Conservation (phyloP, 768 basidiomycete species). For the Mycena floridula region DNA sequence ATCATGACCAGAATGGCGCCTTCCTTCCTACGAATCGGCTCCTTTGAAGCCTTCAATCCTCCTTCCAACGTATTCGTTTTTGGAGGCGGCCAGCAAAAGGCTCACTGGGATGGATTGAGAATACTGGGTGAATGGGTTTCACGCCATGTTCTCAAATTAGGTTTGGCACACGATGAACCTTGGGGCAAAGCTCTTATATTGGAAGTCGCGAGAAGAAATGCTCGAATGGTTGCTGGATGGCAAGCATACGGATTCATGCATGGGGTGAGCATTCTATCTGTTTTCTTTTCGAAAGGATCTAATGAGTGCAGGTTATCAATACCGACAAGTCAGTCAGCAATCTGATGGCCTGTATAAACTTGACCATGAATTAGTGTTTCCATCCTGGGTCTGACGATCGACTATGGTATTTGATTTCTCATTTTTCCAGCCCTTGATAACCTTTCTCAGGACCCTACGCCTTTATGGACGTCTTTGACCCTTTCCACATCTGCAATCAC, state of each 20-base stretch:
- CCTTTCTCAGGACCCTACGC: slow-evolving; percentile 68
- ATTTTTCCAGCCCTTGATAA: neutral
- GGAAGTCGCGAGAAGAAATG: slow-evolving; percentile 81
- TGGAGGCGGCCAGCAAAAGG: slow-evolving; percentile 70
- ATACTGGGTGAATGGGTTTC: slow-evolving; percentile 73
- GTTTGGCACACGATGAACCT: slow-evolving; percentile 39
- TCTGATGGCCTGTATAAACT: neutral
- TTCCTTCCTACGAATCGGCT: slow-evolving; percentile 88
- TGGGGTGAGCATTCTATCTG: too few species aligned
- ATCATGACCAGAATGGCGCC: slow-evolving; percentile 80
- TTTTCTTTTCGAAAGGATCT: too few species aligned
- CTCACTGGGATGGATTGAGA: slow-evolving; percentile 70
- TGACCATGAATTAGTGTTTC: slow-evolving; percentile 48
- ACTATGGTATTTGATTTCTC: slow-evolving; percentile 47
- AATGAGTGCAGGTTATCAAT: too few species aligned
- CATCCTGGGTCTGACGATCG: slow-evolving; percentile 69
- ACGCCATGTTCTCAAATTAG: slow-evolving; percentile 48
- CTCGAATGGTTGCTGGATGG: slow-evolving; percentile 92
- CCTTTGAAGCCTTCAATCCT: slow-evolving; percentile 81
- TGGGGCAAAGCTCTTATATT: slow-evolving; percentile 72
- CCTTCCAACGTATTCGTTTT: slow-evolving; percentile 60
- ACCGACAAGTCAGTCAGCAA: slow-evolving; percentile 75
- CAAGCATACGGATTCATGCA: slow-evolving; percentile 95
- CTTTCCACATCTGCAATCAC: slow-evolving; percentile 87
- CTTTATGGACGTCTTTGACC: slow-evolving; percentile 91